These are phyloP conservation scores for Agaricus bisporus DNA, from an alignment of 768 basidiomycete species.

Conservation along the genomic window DNA sequence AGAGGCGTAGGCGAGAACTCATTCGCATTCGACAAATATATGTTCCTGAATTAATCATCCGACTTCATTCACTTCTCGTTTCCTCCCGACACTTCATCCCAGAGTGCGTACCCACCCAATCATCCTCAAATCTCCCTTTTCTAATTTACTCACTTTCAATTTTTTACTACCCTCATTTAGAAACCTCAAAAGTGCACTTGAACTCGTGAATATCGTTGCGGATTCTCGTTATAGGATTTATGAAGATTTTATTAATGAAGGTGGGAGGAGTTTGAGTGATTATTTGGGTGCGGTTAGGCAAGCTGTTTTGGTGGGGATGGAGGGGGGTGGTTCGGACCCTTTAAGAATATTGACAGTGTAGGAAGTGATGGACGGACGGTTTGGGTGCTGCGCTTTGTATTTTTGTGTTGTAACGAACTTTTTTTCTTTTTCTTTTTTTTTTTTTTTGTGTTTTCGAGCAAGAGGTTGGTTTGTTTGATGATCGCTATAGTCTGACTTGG, in stretches of 20 bases:
- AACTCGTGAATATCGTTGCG: conserved; percentile 80
- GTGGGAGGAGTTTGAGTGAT: conserved; percentile 56
- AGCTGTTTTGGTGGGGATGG: conserved; percentile 66
- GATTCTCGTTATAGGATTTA: conserved; percentile 84
- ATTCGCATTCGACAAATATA: conserved; percentile 82
- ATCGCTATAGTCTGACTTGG: too few relatives aligned
- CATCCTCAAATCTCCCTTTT: background rate
- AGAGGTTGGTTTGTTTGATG: too few relatives aligned
- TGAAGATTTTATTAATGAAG: conserved; percentile 70
- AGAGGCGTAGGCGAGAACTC: conserved; percentile 60
- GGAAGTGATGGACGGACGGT: too few relatives aligned
- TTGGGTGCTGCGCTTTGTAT: too few relatives aligned
- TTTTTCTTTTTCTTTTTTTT: too few relatives aligned
- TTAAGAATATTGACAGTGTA: conserved; percentile 35
- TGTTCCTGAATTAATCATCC: conserved; percentile 84
- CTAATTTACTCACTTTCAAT: background rate
- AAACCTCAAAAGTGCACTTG: conserved; percentile 68
- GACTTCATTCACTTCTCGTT: conserved; percentile 70
- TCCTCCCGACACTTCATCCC: conserved; percentile 58
- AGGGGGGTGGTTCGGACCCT: conserved; percentile 72
- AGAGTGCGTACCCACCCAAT: conserved; percentile 40
- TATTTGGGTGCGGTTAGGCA: conserved; percentile 72
- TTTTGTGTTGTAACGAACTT: too few relatives aligned
- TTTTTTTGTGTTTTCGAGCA: too few relatives aligned
- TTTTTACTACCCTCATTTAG: conserved; percentile 38